Conservation (phyloP, 768 basidiomycete genomes). For the Suillus alpinus region DNA sequence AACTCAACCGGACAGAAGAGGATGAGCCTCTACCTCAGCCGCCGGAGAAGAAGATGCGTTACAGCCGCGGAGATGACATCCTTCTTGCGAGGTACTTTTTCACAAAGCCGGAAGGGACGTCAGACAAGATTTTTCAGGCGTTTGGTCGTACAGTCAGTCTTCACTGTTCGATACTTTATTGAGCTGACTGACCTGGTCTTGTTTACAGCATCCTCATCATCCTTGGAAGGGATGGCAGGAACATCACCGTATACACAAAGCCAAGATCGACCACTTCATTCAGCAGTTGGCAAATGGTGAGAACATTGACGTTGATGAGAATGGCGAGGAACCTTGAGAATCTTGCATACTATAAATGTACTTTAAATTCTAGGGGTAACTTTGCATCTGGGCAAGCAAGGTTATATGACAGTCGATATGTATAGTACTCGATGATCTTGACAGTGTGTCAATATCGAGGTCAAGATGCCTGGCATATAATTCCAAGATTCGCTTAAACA, state of each 20-base stretch:
- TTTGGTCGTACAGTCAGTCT: slow-evolving; percentile 66
- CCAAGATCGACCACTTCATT: slow-evolving; percentile 81
- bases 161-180: neutral
- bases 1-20: slow-evolving; percentile 61
- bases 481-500: neutral
- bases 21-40: slow-evolving; percentile 72
- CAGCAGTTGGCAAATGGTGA: slow-evolving; percentile 59
- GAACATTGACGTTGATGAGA: slow-evolving; percentile 37
- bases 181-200: slow-evolving; percentile 1
- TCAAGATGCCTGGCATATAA: neutral
- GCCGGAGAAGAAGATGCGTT: slow-evolving; percentile 87
- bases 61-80: slow-evolving; percentile 76
- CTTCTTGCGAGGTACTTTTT: slow-evolving; percentile 74
- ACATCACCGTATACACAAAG: slow-evolving; percentile 84
- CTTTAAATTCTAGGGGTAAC: neutral
- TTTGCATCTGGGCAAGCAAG: neutral
- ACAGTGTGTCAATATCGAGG: neutral
- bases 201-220: slow-evolving; percentile 73
- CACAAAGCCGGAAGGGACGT: slow-evolving; percentile 74
- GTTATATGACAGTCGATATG: neutral
- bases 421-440: neutral
- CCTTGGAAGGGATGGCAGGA: slow-evolving; percentile 97
- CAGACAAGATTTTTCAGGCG: slow-evolving; percentile 79
- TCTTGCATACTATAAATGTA: slow-evolving; percentile 8
- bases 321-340: slow-evolving; percentile 22